phyloP scores from a whole-genome alignment of 805 yeast species.

The Maudiozyma turicensis region DNA sequence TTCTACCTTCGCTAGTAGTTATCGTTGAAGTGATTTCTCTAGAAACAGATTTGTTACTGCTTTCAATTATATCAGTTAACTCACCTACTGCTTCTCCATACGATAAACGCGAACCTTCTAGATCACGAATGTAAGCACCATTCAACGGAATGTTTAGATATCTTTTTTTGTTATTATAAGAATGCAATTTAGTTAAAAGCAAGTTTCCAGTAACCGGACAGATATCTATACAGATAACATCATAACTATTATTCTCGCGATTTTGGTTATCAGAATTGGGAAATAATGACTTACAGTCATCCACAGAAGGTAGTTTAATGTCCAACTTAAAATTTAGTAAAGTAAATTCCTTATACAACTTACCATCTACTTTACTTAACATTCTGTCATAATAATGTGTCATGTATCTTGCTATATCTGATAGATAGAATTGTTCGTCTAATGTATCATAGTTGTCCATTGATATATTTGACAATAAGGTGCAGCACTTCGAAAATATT shows the following conservation, averaged over 20 bases:
- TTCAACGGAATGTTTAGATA: conserved; percentile 51
- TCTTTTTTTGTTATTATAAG: conserved; percentile 31
- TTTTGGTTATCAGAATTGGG: too few species aligned
- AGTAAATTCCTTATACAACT: conserved; percentile 8
- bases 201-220: conserved; percentile 51
- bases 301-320: too few species aligned
- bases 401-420: conserved; percentile 14
- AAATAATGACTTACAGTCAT: too few species aligned
- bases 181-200: conserved; percentile 38
- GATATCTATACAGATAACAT: conserved; percentile 47
- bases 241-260: conserved; percentile 1
- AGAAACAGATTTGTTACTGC: conserved; percentile 55
- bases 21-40: conserved; percentile 42
- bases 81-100: conserved; percentile 39
- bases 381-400: conserved; percentile 19
- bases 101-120: conserved; percentile 34
- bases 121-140: conserved; percentile 37
- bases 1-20: conserved; percentile 48
- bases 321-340: neutral
- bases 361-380: conserved; percentile 10
- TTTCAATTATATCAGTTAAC: conserved; percentile 42
- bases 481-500: conserved; percentile 15
- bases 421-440: conserved; percentile 5
- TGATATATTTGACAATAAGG: conserved; percentile 15
- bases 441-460: too few species aligned